Evolutionary conservation across 2,329 filamentous ascomycete genomes (phyloP).

Genomic region (Penicillium griseofulvum): DNA sequence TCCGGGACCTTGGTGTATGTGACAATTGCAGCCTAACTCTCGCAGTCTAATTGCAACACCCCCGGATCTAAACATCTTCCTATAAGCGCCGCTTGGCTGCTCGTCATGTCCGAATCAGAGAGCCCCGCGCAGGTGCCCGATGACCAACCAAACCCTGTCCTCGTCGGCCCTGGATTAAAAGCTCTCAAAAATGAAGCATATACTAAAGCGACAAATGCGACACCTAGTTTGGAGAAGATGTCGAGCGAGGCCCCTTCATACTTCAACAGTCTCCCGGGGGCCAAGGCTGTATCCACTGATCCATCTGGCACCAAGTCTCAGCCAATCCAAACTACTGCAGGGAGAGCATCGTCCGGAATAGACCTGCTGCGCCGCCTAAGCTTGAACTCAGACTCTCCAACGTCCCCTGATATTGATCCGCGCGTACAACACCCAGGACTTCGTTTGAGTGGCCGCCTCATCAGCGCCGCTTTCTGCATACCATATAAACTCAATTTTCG

Average conservation of each 20-base stretch:
- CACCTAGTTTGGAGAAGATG: constrained; percentile 21
- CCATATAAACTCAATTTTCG: constrained; percentile 59
- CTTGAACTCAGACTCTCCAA: constrained; percentile 40
- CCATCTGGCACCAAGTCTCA: constrained; percentile 26
- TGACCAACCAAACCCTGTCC: constrained; percentile 30
- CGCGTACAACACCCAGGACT: constrained; percentile 56
- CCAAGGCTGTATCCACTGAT: constrained; percentile 17
- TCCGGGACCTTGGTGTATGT: constrained; percentile 10
- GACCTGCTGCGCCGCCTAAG: constrained; percentile 56
- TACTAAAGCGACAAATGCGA: constrained; percentile 28
- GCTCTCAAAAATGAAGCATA: constrained; percentile 29
- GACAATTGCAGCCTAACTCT: constrained; percentile 15
- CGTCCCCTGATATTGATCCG: constrained; percentile 52
- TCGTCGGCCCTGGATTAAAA: constrained; percentile 30
- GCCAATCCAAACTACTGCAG: constrained; percentile 43
- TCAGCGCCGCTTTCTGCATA: constrained; percentile 63
- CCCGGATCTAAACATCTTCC: not conserved
- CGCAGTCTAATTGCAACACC: constrained; percentile 7
- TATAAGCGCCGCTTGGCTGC: not conserved
- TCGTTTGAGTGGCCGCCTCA: constrained; percentile 60
- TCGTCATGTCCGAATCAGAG: constrained; percentile 26
- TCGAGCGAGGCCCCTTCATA: constrained; percentile 30
- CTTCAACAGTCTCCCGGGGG: constrained; percentile 28
- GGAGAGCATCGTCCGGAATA: constrained; percentile 47
- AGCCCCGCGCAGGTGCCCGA: constrained; percentile 26